Evolutionary conservation across 2,329 filamentous ascomycete genomes (phyloP).

Genomic region (Fusarium nisikadoi): DNA sequence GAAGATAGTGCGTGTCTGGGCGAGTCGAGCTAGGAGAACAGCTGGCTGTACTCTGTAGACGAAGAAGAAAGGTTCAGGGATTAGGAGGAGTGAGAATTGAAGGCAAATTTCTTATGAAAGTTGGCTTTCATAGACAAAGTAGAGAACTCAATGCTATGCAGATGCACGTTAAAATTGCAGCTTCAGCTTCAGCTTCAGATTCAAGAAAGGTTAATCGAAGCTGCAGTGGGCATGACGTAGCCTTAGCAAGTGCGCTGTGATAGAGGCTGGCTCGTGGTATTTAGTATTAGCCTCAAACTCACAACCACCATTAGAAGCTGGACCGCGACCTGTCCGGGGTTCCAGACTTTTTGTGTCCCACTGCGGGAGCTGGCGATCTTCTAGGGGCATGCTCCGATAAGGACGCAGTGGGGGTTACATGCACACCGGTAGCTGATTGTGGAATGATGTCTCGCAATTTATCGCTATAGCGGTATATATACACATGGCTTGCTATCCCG

Average conservation of each 20-base stretch:
- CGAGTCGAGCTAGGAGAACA: background rate
- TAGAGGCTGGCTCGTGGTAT: slow-evolving; percentile 25
- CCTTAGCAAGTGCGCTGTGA: slow-evolving; percentile 27
- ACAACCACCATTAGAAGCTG: slow-evolving; percentile 4
- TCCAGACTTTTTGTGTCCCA: slow-evolving; percentile 37
- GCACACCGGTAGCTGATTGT: slow-evolving; percentile 41
- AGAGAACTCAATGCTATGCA: background rate
- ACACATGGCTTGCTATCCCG: slow-evolving; percentile 9
- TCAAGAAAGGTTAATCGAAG: background rate
- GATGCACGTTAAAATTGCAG: background rate
- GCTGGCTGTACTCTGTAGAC: background rate
- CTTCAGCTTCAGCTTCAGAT: slow-evolving; percentile 19
- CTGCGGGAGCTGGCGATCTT: slow-evolving; percentile 28
- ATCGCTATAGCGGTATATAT: slow-evolving; percentile 17
- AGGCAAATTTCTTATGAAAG: background rate
- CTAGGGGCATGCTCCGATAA: slow-evolving; percentile 25
- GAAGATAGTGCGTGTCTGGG: slow-evolving; percentile 25
- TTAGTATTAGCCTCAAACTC: slow-evolving; percentile 1
- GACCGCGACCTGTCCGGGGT: slow-evolving; percentile 22
- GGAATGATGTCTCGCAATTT: slow-evolving; percentile 2
- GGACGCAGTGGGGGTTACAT: slow-evolving; percentile 29
- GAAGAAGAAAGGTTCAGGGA: slow-evolving; percentile 19
- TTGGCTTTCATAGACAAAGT: background rate
- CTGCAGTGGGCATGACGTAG: slow-evolving; percentile 31
- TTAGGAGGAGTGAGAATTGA: slow-evolving; percentile 1